Percentiles rank a stretch among this genome's conserved stretches.
phyloP scores from a whole-genome alignment of 2,329 filamentous ascomycete genomes.

The Xylariaceae sp. region DNA sequence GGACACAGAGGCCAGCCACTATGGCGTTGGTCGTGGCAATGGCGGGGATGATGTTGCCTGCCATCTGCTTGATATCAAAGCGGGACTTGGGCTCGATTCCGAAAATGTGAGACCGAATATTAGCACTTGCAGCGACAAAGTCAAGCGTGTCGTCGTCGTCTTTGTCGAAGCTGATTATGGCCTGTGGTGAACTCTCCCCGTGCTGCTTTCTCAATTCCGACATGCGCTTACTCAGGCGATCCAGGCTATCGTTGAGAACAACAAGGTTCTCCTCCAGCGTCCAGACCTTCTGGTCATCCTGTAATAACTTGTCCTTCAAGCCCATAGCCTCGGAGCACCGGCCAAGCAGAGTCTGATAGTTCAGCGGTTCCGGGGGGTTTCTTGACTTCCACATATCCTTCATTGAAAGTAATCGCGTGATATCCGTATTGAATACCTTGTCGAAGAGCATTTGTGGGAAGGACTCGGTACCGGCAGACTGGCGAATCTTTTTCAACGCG shows the following conservation, averaged over 20 bases:
- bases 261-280: slow-evolving; percentile 73
- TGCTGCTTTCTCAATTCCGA: slow-evolving; percentile 49
- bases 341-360: slow-evolving; percentile 54
- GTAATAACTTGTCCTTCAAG: slow-evolving; percentile 45
- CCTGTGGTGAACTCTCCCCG: slow-evolving; percentile 40
- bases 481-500: slow-evolving; percentile 74
- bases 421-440: slow-evolving; percentile 85
- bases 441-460: slow-evolving; percentile 80
- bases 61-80: slow-evolving; percentile 98
- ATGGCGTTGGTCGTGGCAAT: slow-evolving; percentile 98
- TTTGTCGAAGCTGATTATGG: slow-evolving; percentile 85
- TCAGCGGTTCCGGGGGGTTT: slow-evolving; percentile 63
- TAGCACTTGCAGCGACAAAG: slow-evolving; percentile 86
- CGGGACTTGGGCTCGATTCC: slow-evolving; percentile 81
- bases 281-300: slow-evolving; percentile 72
- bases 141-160: slow-evolving; percentile 93
- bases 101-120: slow-evolving; percentile 83
- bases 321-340: slow-evolving; percentile 43
- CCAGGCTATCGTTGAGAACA: slow-evolving; percentile 79
- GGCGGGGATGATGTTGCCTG: slow-evolving; percentile 96
- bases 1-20: slow-evolving; percentile 82
- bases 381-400: slow-evolving; percentile 94
- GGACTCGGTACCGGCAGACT: slow-evolving; percentile 67
- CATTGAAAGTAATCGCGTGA: slow-evolving; percentile 74
- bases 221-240: slow-evolving; percentile 67